Evolutionary conservation across 2,329 filamentous ascomycete species (phyloP).

Genomic region (Magnaporthiopsis rhizophila): DNA sequence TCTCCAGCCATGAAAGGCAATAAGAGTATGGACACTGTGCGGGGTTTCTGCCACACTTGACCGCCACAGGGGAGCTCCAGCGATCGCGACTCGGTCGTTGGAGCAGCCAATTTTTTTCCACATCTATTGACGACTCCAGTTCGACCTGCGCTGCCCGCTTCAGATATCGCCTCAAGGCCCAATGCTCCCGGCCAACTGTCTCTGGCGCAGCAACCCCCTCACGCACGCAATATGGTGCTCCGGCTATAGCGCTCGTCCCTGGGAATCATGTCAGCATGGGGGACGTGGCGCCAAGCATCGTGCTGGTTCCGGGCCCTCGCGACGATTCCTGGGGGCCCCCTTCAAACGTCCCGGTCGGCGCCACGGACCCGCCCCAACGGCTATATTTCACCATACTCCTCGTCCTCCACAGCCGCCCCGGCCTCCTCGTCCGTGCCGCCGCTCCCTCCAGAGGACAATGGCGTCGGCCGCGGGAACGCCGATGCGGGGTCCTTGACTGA

Average conservation of each 20-base stretch:
- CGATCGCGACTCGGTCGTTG: no score
- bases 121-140: not conserved
- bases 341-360: conserved; percentile 10
- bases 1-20: not conserved
- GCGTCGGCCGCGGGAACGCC: no score
- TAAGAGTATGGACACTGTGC: not conserved
- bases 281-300: conserved; percentile 27
- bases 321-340: conserved; percentile 17
- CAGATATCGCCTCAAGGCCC: not conserved
- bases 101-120: not conserved
- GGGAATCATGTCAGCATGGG: conserved; percentile 35
- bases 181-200: not conserved
- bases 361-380: not conserved
- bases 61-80: not conserved
- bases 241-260: conserved; percentile 37
- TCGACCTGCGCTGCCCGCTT: not conserved
- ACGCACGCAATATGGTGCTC: conserved; percentile 18
- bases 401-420: conserved; percentile 2
- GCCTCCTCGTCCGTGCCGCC: conserved; percentile 11
- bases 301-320: conserved; percentile 15
- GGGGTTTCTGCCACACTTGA: conserved; percentile 1
- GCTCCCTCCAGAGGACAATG: not conserved
- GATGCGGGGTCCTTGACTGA: not conserved
- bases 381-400: not conserved
- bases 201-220: not conserved